Evolutionary conservation across 2,329 filamentous ascomycete species (phyloP).

Genomic region (Rutstroemia sydowiana): DNA sequence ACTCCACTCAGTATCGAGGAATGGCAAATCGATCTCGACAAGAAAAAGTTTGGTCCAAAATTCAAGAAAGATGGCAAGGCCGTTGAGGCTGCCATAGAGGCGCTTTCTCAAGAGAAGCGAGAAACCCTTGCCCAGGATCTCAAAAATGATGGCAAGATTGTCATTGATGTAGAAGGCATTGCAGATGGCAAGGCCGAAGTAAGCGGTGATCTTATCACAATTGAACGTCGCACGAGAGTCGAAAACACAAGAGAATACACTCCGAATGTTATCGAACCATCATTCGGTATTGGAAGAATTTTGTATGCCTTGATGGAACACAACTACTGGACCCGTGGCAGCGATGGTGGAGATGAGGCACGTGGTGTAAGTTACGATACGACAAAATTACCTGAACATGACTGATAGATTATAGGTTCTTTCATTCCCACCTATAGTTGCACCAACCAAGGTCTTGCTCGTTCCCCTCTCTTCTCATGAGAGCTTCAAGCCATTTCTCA

Average conservation of each 20-base stretch:
- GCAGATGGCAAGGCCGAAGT: conserved; percentile 70
- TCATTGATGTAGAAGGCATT: conserved; percentile 63
- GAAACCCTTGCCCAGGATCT: conserved; percentile 73
- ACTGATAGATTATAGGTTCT: conserved; percentile 45
- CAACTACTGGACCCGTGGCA: conserved; percentile 79
- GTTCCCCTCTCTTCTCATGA: conserved; percentile 78
- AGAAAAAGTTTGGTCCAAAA: conserved; percentile 89
- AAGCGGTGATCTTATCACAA: conserved; percentile 68
- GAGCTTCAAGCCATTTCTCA: conserved; percentile 72
- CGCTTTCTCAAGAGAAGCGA: conserved; percentile 63
- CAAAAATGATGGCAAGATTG: conserved; percentile 64
- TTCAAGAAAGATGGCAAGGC: conserved; percentile 93
- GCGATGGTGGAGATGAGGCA: conserved; percentile 67
- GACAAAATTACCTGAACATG: not conserved
- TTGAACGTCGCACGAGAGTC: conserved; percentile 74
- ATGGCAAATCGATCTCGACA: conserved; percentile 81
- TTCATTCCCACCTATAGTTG: conserved; percentile 68
- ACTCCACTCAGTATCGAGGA: conserved; percentile 76
- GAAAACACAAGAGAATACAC: conserved; percentile 87
- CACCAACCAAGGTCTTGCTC: conserved; percentile 92
- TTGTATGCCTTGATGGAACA: conserved; percentile 92
- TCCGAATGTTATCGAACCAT: conserved; percentile 94
- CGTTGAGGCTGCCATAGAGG: conserved; percentile 71
- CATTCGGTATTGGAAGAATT: conserved; percentile 93
- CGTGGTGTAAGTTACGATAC: conserved; percentile 62